Percentiles rank a stretch among this genome's conserved stretches.
phyloP scores from a whole-genome alignment of 148 eudicot species.

The Rhododendron molle region DNA sequence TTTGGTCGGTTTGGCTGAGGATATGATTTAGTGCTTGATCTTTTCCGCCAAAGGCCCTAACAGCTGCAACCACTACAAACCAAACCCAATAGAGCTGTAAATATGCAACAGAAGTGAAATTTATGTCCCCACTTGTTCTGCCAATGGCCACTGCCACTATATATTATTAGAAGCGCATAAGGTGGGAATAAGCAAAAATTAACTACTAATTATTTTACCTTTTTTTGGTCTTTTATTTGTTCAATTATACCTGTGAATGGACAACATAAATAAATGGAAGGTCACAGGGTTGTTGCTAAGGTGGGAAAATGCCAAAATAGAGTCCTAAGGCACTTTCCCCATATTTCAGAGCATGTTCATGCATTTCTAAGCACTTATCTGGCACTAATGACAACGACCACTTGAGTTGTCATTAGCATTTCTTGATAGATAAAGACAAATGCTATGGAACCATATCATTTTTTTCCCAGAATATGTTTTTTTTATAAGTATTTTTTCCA shows the following conservation, averaged over 20 bases:
- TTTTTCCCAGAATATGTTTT: background rate
- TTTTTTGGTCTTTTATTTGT: background rate
- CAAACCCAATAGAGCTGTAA: background rate
- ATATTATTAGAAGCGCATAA: background rate
- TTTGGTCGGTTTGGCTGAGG: slow-evolving; percentile 21
- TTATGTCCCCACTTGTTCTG: background rate
- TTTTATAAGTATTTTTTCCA: background rate
- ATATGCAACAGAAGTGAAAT: background rate
- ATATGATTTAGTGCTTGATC: slow-evolving; percentile 45
- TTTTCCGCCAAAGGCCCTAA: slow-evolving; percentile 34
- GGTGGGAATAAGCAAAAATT: background rate
- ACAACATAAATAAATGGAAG: background rate
- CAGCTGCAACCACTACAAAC: slow-evolving; percentile 45
- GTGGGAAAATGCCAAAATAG: background rate
- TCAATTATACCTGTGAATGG: background rate
- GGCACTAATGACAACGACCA: background rate
- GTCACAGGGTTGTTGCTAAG: background rate
- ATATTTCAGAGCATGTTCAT: background rate
- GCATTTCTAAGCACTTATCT: background rate
- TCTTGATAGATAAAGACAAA: background rate
- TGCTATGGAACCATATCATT: background rate
- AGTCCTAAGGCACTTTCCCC: background rate
- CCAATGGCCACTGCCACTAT: background rate
- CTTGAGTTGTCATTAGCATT: background rate
- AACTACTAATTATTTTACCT: background rate